Evolutionary conservation across 345 rosid species (phyloP), one percentile per base, ranked within the genome.

Genomic region (Ailanthus altissimus): DNA sequence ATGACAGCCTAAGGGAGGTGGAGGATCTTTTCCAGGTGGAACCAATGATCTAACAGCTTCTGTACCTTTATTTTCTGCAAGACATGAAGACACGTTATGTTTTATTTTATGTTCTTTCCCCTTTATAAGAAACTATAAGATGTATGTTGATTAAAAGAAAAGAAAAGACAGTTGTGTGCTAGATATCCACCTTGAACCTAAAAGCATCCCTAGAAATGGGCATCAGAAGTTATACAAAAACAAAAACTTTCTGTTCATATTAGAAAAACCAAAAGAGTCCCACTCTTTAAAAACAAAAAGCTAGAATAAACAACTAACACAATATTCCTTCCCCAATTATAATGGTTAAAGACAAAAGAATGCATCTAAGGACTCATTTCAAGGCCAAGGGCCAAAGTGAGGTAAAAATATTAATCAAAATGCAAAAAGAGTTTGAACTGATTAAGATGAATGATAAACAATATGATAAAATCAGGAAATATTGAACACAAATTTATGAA

Each of bases 21-120:
- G 98, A 25, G 90, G 76, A 56, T 82, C 89, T 81, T 90, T 87
- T 77, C 97, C 98, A 0, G 92, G 92, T 45, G 90, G 89, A 85
- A 87, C 81, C 88, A 92, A 83, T 72, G 84, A 83, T 80, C 87
- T 87, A 66, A 87, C 81, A 82, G 89, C 91, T 79, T 89, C 89
- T 60, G 78, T 67, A 70, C 91, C 84, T 84, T 77, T 92, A 63
- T 79, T 73, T 84, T 89, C 98, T 95, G 90, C 78, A 77, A 78
- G 54, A 84, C 23, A 70, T 8, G 43, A 16, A 84, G 54, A 36
- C 3, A 47, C 2, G 64, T 28, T 59, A 64, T 49, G 21, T 57
- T 18, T 11, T 26, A 23, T 16, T 32, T 2, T 61, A 2, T 62
- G 0, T 36, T 13, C 1, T 6, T 62, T 5, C 32, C 32, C n/a